Base-by-base conservation (phyloP, 805 yeast species). In the Priceomyces melissophilus region DNA sequence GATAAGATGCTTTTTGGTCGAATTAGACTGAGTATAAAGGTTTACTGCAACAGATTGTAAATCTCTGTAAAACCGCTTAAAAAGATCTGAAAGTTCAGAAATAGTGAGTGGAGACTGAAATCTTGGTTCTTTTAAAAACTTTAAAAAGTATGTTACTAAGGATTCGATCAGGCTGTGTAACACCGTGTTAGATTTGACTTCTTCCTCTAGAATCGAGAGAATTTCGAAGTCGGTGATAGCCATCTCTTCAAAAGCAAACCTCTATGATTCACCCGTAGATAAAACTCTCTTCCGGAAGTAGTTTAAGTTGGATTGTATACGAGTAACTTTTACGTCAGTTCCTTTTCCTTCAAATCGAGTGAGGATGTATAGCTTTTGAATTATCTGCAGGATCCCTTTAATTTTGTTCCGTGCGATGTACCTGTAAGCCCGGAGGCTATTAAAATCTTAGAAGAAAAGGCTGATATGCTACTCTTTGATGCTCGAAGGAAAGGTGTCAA, bases 111-210 rank as follows among this genome's bases (percentile, higher is more conserved):
- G 75, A 30, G 65, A 53, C 50, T 63, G 73, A 44, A 61, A 69
- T 17, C 74, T 57, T 9, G 75, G 75, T 44, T 69, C 75, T 45
- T 65, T 65, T 40, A 69, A 54, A 41, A 68, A 67, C 41, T 54
- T 57, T 26, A 63, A 46, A 35, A 65, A 65, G 9, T 53, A 53
- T 27, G 48, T 46, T n/a, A 58, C 56, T 34, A 65, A 48, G 4
- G 56, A 52, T 8, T 43, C 28, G 11, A 62, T 53, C 50, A 52
- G 63, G 2, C 63, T 65, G 35, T 63, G 61, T 14, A 61, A 50
- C 10, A 44, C 49, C 6, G 47, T 37, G 14, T 45, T 46, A 4
- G 44, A 32, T 37, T 41, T 46, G 32, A 57, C 61, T 39, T 63
- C 69, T 3, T 51, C 54, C 27, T 49, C 50, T 30, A 63, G 49